Percentiles rank a stretch among this genome's conserved stretches.
Evolutionary conservation across 169 alveolate species (phyloP).

Genomic region (Theileria luwenshuni): DNA sequence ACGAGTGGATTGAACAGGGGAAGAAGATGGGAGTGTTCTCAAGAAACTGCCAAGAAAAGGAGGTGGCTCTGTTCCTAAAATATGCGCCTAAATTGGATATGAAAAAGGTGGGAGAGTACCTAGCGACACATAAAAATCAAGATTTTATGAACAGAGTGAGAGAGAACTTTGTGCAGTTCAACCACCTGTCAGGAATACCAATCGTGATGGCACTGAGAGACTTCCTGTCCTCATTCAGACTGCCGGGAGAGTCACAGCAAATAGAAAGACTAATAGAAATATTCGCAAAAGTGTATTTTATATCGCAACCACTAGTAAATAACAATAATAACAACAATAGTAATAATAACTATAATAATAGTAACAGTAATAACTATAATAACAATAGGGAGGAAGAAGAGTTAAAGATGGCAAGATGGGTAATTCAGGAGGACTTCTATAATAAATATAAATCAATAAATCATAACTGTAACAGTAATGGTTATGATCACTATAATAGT

Average conservation of each 20-base stretch:
- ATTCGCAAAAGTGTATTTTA: conserved; percentile 81
- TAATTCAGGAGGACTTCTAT: conserved; percentile 49
- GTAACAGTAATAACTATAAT: conserved; percentile 1
- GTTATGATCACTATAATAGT: background rate
- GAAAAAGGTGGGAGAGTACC: conserved; percentile 79
- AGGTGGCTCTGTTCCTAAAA: conserved; percentile 71
- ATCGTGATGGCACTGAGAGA: conserved; percentile 84
- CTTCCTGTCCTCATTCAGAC: conserved; percentile 81
- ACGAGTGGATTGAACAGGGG: conserved; percentile 58
- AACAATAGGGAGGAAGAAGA: conserved; percentile 12
- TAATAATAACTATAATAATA: conserved; percentile 4
- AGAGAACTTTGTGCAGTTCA: conserved; percentile 73
- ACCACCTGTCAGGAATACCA: conserved; percentile 79
- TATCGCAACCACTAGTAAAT: conserved; percentile 58
- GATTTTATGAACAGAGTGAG: conserved; percentile 73
- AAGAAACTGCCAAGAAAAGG: conserved; percentile 57
- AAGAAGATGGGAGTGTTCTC: conserved; percentile 62
- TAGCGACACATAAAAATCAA: conserved; percentile 73
- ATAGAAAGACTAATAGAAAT: conserved; percentile 89
- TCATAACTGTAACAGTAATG: conserved; percentile 1
- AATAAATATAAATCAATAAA: background rate
- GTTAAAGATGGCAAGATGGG: conserved; percentile 63
- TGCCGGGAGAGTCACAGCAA: conserved; percentile 91
- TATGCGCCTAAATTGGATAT: conserved; percentile 71
- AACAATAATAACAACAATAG: background rate